phyloP scores from a whole-genome alignment of 1,284 basidiomycete genomes.

The Porogramme epimiltina region DNA sequence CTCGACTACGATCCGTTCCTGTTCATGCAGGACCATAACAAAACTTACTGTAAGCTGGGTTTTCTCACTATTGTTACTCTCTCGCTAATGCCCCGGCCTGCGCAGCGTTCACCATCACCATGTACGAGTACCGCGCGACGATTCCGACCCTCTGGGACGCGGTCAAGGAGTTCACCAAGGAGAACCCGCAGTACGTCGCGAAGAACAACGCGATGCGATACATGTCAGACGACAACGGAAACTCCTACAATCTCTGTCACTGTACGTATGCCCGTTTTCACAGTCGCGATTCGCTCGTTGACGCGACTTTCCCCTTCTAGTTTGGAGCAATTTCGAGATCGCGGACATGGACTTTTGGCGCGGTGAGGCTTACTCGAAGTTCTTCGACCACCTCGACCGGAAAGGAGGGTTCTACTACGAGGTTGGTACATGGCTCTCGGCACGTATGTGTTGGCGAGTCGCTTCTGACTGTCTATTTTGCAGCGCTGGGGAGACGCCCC shows the following conservation, averaged over 20 bases:
- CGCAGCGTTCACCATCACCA: slow-evolving; percentile 69
- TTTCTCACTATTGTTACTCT: not conserved
- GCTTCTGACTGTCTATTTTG: slow-evolving; percentile 13
- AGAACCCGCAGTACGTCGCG: slow-evolving; percentile 65
- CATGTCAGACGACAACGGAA: slow-evolving; percentile 65
- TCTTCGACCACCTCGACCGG: slow-evolving; percentile 73
- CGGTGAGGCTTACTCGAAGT: slow-evolving; percentile 65
- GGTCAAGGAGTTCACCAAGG: slow-evolving; percentile 66
- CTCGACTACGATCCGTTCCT: slow-evolving; percentile 75
- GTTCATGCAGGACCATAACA: slow-evolving; percentile 75
- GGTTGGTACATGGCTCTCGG: slow-evolving; percentile 33
- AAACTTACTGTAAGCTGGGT: slow-evolving; percentile 55
- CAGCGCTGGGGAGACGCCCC: slow-evolving; percentile 82
- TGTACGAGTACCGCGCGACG: slow-evolving; percentile 77
- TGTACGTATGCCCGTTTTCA: slow-evolving; percentile 41
- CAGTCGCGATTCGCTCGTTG: too few relatives aligned
- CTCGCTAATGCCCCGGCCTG: not conserved
- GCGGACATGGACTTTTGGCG: slow-evolving; percentile 66
- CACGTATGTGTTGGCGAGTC: not conserved
- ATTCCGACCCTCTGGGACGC: slow-evolving; percentile 76
- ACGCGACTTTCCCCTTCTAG: slow-evolving; percentile 31
- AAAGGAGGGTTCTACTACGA: slow-evolving; percentile 82
- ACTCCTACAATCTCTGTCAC: slow-evolving; percentile 75
- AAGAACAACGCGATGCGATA: slow-evolving; percentile 71
- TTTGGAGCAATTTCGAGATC: slow-evolving; percentile 83